Evolutionary conservation across 176 grass and related monocot genomes (phyloP), one percentile per base, ranked within the genome.

Genomic region (Poa annua): DNA sequence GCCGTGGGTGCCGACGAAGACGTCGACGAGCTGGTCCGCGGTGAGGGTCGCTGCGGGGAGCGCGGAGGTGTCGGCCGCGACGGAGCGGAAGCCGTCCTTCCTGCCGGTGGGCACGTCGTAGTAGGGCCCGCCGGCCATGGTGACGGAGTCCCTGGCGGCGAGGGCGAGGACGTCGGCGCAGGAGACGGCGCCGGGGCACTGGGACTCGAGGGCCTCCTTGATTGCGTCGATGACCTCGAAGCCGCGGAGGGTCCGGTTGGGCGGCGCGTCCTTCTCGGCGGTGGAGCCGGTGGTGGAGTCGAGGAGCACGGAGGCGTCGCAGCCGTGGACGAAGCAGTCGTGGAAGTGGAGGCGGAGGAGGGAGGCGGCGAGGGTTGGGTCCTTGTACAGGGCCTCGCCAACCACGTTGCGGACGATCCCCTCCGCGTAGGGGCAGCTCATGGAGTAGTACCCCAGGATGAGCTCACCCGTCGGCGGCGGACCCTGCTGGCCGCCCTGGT

Each of bases 161-260:
- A 85, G 79, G 62, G 87, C 87, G 50, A 82, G 86, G 85, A 97
- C 86, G 81, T 97, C 94, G 39, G 94, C 89, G 64, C 91, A 94
- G 9, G 94, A 97, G 33, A 89, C 91, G 9, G 38, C 56, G 8
- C 11, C 86, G 5, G 80, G 64, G 48, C 86, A 88, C 4, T 54
- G 16, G 32, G 4, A 29, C 73, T 76, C 73, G 4, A 76, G 73
- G 3, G 50, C 73, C 10, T 76, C 50, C 19, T 76, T 76, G 32
- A 76, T 4, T 2, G 73, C 50, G 50, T 76, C 73, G 73, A 76
- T 76, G 29, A 76, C 73, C 50, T 76, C 50, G 73, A 76, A 76
- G 49, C 73, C 73, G 32, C 73, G 73, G 16, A 76, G 73, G 50
- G 50, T 21, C 50, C 1, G 55, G 73, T 76, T 76, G 17, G 29